phyloP scores from a whole-genome alignment of 345 rosid species.

The Passiflora organensis region DNA sequence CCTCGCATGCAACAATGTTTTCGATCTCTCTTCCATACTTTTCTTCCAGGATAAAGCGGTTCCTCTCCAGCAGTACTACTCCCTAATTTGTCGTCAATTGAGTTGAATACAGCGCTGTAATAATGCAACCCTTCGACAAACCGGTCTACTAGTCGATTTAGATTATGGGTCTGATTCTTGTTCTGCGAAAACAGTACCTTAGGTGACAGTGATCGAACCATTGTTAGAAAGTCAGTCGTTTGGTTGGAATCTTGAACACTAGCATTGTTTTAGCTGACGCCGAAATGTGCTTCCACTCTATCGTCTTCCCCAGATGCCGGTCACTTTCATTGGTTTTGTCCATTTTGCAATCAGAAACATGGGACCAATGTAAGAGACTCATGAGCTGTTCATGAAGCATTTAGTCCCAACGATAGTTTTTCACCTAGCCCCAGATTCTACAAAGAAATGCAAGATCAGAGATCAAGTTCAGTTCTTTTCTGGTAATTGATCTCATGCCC shows the following conservation, averaged over 20 bases:
- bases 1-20: conserved; percentile 47
- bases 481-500: too few relatives aligned
- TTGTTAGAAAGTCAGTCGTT: conserved; percentile 27
- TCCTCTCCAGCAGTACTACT: conserved; percentile 9
- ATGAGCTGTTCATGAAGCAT: too few relatives aligned
- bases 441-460: too few relatives aligned
- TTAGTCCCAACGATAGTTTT: too few relatives aligned
- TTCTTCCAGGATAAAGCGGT: conserved; percentile 37
- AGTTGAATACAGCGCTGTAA: conserved; percentile 48
- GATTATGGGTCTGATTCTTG: conserved; percentile 46
- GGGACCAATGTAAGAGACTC: too few relatives aligned
- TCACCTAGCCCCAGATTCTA: too few relatives aligned
- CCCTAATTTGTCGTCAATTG: conserved; percentile 28
- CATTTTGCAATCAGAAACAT: too few relatives aligned
- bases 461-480: too few relatives aligned
- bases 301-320: conserved; percentile 58
- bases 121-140: conserved; percentile 43
- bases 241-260: conserved; percentile 31
- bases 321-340: too few relatives aligned
- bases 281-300: conserved; percentile 40
- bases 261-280: conserved; percentile 9
- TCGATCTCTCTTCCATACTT: conserved; percentile 50
- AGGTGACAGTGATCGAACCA: conserved; percentile 30
- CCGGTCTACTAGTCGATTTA: conserved; percentile 29
- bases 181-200: conserved; percentile 35